phyloP scores from a whole-genome alignment of 208 protist species.

The Leishmania martiniquensis region DNA sequence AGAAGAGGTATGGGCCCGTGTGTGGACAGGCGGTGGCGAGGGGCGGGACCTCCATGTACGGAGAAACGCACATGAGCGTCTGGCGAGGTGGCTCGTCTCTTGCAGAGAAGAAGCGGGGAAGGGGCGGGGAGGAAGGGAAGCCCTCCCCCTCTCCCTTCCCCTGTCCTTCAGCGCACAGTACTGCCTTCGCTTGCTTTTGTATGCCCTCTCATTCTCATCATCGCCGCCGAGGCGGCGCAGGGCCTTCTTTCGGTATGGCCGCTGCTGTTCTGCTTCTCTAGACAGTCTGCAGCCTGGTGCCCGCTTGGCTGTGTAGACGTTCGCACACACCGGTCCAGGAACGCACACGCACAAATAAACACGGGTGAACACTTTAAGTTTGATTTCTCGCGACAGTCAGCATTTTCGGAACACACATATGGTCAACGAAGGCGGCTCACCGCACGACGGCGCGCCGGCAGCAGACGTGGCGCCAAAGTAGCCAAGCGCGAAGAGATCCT shows the following conservation, averaged over 20 bases:
- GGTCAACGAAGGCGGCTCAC: conserved; percentile 14
- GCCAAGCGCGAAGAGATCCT: conserved; percentile 20
- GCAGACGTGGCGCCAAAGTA: neutral
- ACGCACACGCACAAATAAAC: neutral
- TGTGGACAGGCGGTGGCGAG: neutral
- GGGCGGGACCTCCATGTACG: neutral
- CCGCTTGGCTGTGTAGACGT: neutral
- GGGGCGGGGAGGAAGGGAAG: neutral
- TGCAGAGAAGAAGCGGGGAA: neutral
- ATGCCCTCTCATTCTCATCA: neutral
- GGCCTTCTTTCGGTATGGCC: neutral
- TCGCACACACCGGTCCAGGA: neutral
- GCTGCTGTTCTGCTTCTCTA: neutral
- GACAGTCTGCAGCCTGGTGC: neutral
- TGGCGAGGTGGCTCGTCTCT: neutral
- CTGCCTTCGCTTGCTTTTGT: neutral
- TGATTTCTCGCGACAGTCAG: neutral
- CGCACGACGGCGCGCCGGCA: neutral
- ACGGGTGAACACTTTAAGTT: neutral
- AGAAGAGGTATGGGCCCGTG: neutral
- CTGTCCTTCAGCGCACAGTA: too few relatives aligned
- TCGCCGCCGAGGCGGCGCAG: neutral
- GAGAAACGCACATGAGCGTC: neutral
- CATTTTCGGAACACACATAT: conserved; percentile 41
- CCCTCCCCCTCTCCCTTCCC: too few relatives aligned